Percentiles rank a stretch among this genome's conserved stretches.
These are phyloP conservation scores for Ettlia oleoabundans DNA, from an alignment of 139 green algal genomes.

Conservation along the genomic window DNA sequence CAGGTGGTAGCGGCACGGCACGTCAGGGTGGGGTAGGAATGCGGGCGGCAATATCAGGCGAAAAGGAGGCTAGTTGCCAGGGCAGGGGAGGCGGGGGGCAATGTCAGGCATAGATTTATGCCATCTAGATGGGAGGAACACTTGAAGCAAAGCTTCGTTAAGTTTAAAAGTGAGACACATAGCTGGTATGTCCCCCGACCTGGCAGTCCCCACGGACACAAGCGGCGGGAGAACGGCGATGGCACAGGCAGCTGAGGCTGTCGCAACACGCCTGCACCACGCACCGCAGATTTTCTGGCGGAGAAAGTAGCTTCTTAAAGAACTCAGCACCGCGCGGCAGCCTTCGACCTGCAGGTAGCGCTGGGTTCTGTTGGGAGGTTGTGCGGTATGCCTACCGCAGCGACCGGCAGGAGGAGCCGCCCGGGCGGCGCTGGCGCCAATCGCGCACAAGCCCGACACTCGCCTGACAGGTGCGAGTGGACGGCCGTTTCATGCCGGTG, in stretches of 20 bases:
- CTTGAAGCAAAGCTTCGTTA: background rate
- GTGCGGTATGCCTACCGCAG: background rate
- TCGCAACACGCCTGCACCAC: too few species aligned
- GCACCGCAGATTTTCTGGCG: slow-evolving; percentile 28
- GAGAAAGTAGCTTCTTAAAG: slow-evolving; percentile 14
- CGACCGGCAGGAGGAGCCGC: too few species aligned
- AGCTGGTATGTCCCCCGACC: too few species aligned
- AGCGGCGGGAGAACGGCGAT: background rate
- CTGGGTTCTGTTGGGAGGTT: background rate
- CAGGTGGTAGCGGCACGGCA: background rate
- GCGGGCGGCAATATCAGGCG: background rate
- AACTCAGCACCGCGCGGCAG: background rate
- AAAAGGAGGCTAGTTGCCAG: background rate
- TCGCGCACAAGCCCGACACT: background rate
- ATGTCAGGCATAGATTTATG: background rate
- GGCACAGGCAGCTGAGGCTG: background rate
- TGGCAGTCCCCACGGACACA: background rate
- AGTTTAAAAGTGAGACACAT: background rate
- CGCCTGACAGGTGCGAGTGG: background rate
- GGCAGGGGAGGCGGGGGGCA: background rate
- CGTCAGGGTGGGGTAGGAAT: too few species aligned
- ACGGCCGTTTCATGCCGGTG: background rate
- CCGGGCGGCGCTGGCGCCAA: background rate
- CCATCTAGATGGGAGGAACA: background rate
- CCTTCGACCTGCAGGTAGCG: slow-evolving; percentile 1